Conservation (phyloP, 2,329 filamentous ascomycete species). For the Penicillium psychrosexuale region DNA sequence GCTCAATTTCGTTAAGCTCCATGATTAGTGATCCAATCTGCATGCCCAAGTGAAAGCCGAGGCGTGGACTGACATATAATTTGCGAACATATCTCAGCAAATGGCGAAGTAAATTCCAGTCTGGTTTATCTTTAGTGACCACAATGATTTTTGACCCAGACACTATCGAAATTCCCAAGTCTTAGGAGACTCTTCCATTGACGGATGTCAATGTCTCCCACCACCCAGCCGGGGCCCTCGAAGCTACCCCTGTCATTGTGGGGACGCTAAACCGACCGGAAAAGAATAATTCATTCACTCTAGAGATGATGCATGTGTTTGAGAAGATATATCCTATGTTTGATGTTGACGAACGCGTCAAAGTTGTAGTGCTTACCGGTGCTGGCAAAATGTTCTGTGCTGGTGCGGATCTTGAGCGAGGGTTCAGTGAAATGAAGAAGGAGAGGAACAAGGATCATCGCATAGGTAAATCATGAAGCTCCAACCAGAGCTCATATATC, state of each 20-base stretch:
- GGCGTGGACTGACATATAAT: neutral
- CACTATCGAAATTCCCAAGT: slow-evolving; percentile 22
- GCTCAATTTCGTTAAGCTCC: neutral
- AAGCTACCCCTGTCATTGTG: slow-evolving; percentile 46
- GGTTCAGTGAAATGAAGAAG: slow-evolving; percentile 2
- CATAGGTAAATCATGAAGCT: neutral
- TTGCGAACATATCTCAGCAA: neutral
- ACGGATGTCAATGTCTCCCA: slow-evolving; percentile 36
- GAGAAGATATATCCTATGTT: slow-evolving; percentile 4
- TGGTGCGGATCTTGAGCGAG: slow-evolving; percentile 6
- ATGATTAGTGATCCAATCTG: neutral
- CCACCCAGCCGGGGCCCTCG: slow-evolving; percentile 43
- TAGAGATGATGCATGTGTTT: slow-evolving; percentile 48
- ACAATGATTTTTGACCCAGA: slow-evolving; percentile 6
- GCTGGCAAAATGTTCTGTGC: slow-evolving; percentile 10
- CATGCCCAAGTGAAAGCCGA: neutral
- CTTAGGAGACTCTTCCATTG: slow-evolving; percentile 29
- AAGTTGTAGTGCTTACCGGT: slow-evolving; percentile 9
- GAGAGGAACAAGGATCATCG: slow-evolving; percentile 2
- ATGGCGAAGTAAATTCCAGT: neutral
- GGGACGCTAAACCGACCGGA: slow-evolving; percentile 53
- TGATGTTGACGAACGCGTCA: slow-evolving; percentile 10
- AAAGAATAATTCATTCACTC: slow-evolving; percentile 57
- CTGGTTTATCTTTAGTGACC: neutral
- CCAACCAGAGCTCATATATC: neutral